A percentile compares a stretch with the other conserved stretches of the same genome.
phyloP scores from a whole-genome alignment of 1,139 yeast species.

The Blastobotrys elegans region DNA sequence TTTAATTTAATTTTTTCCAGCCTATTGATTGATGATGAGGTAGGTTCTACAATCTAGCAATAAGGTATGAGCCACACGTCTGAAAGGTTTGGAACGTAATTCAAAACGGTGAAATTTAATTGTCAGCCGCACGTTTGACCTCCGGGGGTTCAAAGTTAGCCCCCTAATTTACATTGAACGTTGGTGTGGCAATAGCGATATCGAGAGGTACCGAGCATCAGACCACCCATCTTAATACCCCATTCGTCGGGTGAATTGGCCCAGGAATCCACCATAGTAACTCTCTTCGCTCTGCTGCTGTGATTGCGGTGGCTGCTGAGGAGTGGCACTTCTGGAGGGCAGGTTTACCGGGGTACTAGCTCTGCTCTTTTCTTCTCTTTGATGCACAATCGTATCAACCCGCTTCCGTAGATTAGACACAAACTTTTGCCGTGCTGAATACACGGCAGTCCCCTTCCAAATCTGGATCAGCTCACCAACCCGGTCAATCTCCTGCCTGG shows the following conservation, averaged over 20 bases:
- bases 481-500: conserved; percentile 22
- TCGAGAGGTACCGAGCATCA: background rate
- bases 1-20: too few relatives aligned
- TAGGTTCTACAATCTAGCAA: too few relatives aligned
- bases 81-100: too few relatives aligned
- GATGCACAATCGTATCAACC: conserved; percentile 21
- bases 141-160: too few relatives aligned
- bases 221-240: conserved; percentile 17
- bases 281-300: conserved; percentile 3
- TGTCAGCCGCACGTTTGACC: too few relatives aligned
- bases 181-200: too few relatives aligned
- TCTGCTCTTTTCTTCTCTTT: background rate
- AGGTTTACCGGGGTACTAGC: conserved; percentile 7
- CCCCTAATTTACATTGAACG: too few relatives aligned
- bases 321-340: conserved; percentile 9
- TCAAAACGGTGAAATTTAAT: too few relatives aligned
- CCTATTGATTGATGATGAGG: too few relatives aligned
- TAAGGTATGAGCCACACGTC: background rate
- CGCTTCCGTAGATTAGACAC: conserved; percentile 25
- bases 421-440: conserved; percentile 22
- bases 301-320: too few relatives aligned
- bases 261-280: conserved; percentile 21
- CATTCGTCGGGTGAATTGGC: conserved; percentile 21
- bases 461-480: conserved; percentile 24
- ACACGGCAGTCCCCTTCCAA: conserved; percentile 31